phyloP scores from a whole-genome alignment of 768 basidiomycete genomes.

The Cystofilobasidium capitatum region DNA sequence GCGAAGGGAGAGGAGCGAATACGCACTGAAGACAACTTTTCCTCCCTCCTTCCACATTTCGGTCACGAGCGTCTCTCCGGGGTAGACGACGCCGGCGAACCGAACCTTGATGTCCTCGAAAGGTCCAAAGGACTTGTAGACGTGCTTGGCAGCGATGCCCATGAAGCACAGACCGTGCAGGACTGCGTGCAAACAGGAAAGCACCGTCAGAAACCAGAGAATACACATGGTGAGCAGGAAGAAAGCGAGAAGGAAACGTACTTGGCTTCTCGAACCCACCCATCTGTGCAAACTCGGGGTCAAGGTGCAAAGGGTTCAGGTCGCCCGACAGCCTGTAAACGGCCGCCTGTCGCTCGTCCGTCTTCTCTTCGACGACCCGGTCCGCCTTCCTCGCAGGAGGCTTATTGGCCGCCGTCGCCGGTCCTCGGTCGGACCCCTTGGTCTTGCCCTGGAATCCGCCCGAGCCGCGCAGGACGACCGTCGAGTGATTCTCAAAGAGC shows the following conservation, averaged over 20 bases:
- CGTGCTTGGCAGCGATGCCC: constrained; percentile 88
- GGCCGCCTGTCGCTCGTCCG: constrained; percentile 69
- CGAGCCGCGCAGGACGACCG: constrained; percentile 80
- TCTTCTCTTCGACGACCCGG: constrained; percentile 79
- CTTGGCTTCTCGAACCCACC: constrained; percentile 89
- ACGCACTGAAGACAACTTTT: constrained; percentile 84
- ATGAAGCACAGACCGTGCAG: constrained; percentile 70
- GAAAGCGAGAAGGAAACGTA: constrained; percentile 26
- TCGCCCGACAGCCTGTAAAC: constrained; percentile 91
- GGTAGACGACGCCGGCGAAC: constrained; percentile 57
- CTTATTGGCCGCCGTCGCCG: constrained; percentile 69
- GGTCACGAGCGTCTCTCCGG: constrained; percentile 88
- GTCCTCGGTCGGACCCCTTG: constrained; percentile 71
- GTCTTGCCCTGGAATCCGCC: constrained; percentile 96
- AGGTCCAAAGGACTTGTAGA: constrained; percentile 71
- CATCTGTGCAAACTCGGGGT: constrained; percentile 84
- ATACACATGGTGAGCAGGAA: constrained; percentile 54
- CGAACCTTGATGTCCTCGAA: constrained; percentile 93
- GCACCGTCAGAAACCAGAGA: not conserved
- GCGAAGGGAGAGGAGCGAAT: not conserved
- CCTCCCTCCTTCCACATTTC: constrained; percentile 96
- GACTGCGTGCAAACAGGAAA: constrained; percentile 30
- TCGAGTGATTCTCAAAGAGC: constrained; percentile 85
- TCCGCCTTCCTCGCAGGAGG: constrained; percentile 79
- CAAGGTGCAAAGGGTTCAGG: constrained; percentile 81